These are phyloP conservation scores for Diphasiastrum complanatum DNA, from an alignment of 83 land plant genomes.

Conservation along the genomic window DNA sequence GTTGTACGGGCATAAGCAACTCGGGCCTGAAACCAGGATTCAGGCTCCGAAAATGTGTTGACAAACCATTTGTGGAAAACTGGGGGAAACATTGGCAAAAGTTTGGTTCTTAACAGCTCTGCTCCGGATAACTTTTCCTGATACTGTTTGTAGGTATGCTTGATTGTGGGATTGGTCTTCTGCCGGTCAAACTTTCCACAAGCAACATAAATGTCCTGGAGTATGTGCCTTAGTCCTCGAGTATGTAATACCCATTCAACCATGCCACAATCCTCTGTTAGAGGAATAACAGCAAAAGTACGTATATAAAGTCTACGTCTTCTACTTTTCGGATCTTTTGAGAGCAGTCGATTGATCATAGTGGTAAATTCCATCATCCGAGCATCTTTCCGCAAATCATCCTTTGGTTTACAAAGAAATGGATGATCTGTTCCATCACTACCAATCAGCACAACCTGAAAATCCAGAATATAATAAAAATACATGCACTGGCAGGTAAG, in stretches of 20 bases:
- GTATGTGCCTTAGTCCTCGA: constrained; percentile 88
- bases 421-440: constrained; percentile 91
- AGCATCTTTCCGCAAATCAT: constrained; percentile 98
- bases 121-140: constrained; percentile 62
- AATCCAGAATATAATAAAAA: constrained; percentile 17
- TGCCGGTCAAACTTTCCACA: constrained; percentile 93
- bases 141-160: constrained; percentile 72
- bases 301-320: constrained; percentile 95
- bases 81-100: constrained; percentile 96
- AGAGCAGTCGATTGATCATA: constrained; percentile 83
- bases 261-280: constrained; percentile 99
- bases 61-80: constrained; percentile 95
- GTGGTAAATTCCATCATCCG: constrained; percentile 99
- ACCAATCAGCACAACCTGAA: constrained; percentile 70
- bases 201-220: constrained; percentile 81
- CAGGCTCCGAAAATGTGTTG: constrained; percentile 92
- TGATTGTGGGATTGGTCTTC: constrained; percentile 82
- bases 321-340: constrained; percentile 92
- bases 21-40: constrained; percentile 94
- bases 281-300: constrained; percentile 95
- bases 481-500: too few relatives aligned
- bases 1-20: constrained; percentile 94
- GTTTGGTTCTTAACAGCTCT: constrained; percentile 67
- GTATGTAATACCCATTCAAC: constrained; percentile 99
- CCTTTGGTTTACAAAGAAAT: constrained; percentile 97